Evolutionary conservation across 192 early-diverging fungal species (phyloP).

Genomic region (Dissophora globulifera): DNA sequence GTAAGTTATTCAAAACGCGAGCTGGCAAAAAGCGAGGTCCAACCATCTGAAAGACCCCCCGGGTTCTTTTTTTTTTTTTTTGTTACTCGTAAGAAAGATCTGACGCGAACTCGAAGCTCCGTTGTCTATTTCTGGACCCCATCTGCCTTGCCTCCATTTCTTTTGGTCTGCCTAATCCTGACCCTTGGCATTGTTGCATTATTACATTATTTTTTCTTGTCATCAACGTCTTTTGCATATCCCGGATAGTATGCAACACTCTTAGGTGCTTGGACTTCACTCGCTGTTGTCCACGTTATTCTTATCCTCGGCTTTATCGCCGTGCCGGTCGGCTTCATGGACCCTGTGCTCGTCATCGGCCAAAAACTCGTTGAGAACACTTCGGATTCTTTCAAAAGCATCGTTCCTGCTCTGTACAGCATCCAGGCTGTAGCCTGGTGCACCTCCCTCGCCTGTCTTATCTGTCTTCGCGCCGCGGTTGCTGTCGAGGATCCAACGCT

Average conservation of each 20-base stretch:
- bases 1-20: too few species aligned
- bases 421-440: slow-evolving; percentile 24
- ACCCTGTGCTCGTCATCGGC: slow-evolving; percentile 21
- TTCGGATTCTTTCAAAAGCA: slow-evolving; percentile 2
- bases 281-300: slow-evolving; percentile 26
- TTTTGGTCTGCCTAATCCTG: too few species aligned
- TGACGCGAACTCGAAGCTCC: not conserved
- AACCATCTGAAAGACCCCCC: too few species aligned
- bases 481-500: slow-evolving; percentile 7
- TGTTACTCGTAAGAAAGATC: not conserved
- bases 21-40: too few species aligned
- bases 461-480: not conserved
- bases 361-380: slow-evolving; percentile 15
- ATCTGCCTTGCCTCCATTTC: too few species aligned
- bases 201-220: too few species aligned
- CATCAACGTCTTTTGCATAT: too few species aligned
- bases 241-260: slow-evolving; percentile 41
- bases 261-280: slow-evolving; percentile 22
- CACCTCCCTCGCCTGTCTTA: slow-evolving; percentile 14
- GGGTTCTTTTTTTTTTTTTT: slow-evolving; percentile 10
- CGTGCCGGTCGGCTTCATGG: slow-evolving; percentile 7
- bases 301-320: slow-evolving; percentile 14
- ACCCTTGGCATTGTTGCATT: too few species aligned
- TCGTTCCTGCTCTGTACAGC: slow-evolving; percentile 18
- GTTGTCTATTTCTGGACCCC: not conserved